Conservation (phyloP, 306 rosid species). For the Hylodesmum podocarpum region DNA sequence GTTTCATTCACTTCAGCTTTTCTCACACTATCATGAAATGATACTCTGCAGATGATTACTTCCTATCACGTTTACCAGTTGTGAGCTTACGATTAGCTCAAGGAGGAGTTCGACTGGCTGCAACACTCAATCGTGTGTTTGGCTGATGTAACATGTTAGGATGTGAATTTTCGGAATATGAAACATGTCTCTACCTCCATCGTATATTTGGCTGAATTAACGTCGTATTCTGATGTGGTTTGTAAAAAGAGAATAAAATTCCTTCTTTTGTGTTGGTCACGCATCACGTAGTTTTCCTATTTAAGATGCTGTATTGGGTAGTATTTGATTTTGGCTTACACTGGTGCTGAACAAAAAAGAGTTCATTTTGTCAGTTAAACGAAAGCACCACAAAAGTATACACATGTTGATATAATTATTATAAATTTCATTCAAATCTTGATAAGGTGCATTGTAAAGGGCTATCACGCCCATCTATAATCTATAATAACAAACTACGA, state of each 20-base stretch:
- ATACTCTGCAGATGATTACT: slow-evolving; percentile 67
- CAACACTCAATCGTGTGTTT: slow-evolving; percentile 69
- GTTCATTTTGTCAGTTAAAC: background rate
- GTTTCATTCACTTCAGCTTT: background rate
- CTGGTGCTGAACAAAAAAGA: background rate
- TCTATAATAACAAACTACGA: background rate
- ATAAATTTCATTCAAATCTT: background rate
- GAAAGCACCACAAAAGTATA: background rate
- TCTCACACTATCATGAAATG: slow-evolving; percentile 20
- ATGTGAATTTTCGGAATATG: background rate
- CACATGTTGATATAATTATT: background rate
- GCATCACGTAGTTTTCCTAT: background rate
- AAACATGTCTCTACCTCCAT: background rate
- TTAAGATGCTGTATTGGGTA: background rate
- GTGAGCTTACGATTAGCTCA: slow-evolving; percentile 70
- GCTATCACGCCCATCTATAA: background rate
- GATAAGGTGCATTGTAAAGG: background rate
- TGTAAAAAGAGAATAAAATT: background rate
- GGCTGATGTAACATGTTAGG: slow-evolving; percentile 28
- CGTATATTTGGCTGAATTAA: background rate
- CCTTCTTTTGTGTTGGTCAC: background rate
- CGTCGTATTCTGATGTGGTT: background rate
- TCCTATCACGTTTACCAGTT: slow-evolving; percentile 64
- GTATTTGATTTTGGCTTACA: background rate
- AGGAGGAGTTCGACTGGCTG: slow-evolving; percentile 86